These are phyloP conservation scores for Priceomyces carsonii DNA, from an alignment of 805 yeast species.

Conservation along the genomic window DNA sequence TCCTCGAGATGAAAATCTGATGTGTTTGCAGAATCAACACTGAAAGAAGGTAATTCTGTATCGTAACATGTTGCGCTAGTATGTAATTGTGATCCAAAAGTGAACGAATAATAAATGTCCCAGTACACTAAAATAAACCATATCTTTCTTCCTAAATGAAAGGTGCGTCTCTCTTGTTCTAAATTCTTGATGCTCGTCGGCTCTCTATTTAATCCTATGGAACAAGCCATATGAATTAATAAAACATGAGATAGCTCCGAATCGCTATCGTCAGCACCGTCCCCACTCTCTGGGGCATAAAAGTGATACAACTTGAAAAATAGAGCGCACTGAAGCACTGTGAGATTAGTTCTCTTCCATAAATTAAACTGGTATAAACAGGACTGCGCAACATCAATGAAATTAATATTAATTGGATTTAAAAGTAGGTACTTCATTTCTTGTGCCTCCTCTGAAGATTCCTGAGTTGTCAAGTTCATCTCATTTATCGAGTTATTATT, in stretches of 20 bases:
- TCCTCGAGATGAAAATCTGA: conserved; percentile 38
- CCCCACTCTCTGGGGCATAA: conserved; percentile 57
- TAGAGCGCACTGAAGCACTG: conserved; percentile 60
- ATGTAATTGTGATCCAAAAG: conserved; percentile 46
- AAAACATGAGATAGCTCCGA: conserved; percentile 23
- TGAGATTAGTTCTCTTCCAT: conserved; percentile 42
- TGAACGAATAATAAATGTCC: conserved; percentile 44
- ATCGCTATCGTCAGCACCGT: conserved; percentile 38
- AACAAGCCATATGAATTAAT: conserved; percentile 45
- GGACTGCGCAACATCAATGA: background rate
- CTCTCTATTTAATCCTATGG: conserved; percentile 49
- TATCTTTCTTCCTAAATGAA: conserved; percentile 55
- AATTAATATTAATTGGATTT: conserved; percentile 13
- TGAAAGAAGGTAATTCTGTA: conserved; percentile 45
- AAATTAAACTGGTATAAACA: conserved; percentile 26
- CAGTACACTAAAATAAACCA: conserved; percentile 50
- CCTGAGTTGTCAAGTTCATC: conserved; percentile 21
- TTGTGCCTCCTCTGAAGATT: conserved; percentile 23
- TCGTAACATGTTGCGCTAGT: conserved; percentile 43
- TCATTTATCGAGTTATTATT: conserved; percentile 28
- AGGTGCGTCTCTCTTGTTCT: too few relatives aligned
- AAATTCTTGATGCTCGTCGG: conserved; percentile 40
- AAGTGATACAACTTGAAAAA: conserved; percentile 55
- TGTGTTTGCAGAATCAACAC: conserved; percentile 31
- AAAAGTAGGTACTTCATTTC: conserved; percentile 39